A percentile compares a stretch with the other conserved stretches of the same genome.
Evolutionary conservation across 1,284 basidiomycete species (phyloP).

Genomic region (Rhodotorula glutinis): DNA sequence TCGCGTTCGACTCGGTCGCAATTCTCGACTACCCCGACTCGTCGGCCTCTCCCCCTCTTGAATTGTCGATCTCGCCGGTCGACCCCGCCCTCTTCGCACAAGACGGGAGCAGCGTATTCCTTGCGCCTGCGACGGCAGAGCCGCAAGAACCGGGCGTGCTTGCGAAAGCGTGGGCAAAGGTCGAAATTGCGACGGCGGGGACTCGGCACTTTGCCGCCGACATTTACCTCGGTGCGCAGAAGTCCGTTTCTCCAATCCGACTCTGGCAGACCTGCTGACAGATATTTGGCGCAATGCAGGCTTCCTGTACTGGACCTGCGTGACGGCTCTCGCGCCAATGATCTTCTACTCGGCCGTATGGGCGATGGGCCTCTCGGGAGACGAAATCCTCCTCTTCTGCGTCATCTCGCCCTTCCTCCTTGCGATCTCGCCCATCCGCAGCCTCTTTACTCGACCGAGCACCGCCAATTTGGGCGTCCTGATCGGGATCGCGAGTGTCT

Average conservation of each 20-base stretch:
- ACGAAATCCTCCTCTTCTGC: slow-evolving; percentile 41
- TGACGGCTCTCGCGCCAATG: slow-evolving; percentile 75
- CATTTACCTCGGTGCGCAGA: slow-evolving; percentile 16
- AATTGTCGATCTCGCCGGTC: neutral
- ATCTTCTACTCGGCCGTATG: slow-evolving; percentile 91
- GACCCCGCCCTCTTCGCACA: neutral
- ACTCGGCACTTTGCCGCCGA: slow-evolving; percentile 8
- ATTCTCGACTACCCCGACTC: slow-evolving; percentile 58
- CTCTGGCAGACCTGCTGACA: too few relatives aligned
- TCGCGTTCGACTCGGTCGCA: slow-evolving; percentile 69
- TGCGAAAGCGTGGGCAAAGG: neutral
- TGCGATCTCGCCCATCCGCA: slow-evolving; percentile 47
- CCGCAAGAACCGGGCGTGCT: neutral
- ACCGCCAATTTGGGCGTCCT: slow-evolving; percentile 58
- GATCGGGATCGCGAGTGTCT: slow-evolving; percentile 62
- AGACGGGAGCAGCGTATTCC: neutral
- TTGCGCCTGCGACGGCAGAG: neutral
- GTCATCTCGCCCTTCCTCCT: slow-evolving; percentile 66
- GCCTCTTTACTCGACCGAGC: slow-evolving; percentile 52
- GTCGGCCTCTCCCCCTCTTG: neutral
- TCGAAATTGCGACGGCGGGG: neutral
- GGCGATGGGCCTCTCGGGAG: slow-evolving; percentile 59
- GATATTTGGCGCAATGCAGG: too few relatives aligned
- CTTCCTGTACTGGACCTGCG: slow-evolving; percentile 81
- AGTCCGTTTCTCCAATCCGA: too few relatives aligned